Evolutionary conservation across 306 rosid genomes (phyloP), one percentile per base, ranked within the genome.

Genomic region (Arachis stenosperma): DNA sequence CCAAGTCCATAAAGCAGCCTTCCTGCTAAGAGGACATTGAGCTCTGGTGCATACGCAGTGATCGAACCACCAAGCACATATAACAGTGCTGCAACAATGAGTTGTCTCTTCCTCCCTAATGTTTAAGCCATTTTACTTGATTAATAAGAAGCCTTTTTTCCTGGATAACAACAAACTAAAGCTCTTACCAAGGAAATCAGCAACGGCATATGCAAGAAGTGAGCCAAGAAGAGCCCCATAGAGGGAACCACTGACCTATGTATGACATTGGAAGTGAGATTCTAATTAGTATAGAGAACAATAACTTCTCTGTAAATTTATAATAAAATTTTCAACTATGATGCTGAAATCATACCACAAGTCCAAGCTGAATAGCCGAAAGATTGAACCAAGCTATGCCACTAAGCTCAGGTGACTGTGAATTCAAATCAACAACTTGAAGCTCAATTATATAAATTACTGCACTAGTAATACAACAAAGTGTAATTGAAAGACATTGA

Each of bases 211-310:
- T 47, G 89, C 97, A 60, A 88, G 82, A 81, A 88, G 79, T 65
- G 96, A 91, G 80, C 97, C 97, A 59, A 89, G 73, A 83, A 91
- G 97, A 85, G 99, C 99, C 80, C 99, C 99, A 55, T 94, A 91
- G 3, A 91, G 83, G 67, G 98, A 94, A 61, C 97, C 96, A 78
- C 98, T 91, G 37, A 94, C 97, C 98, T 94, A 79, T 65, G 60
- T 69, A 64, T 59, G 17, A 55, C 33, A 48, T 65, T 36, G 27
- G 39, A 71, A 61, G 58, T 63, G 61, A 69, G 69, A 44, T 46
- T 69, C 59, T 14, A 67, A 64, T 68, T 50, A 43, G 50, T 76
- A 43, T 51, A 56, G 57, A 57, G 39, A 57, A 11, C 55, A 41
- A 61, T 55, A 61, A 71, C 57, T 56, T 60, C 40, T 63, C 59